Percentiles rank a stretch among this genome's conserved stretches.
These are phyloP conservation scores for Pisolithus thermaeus DNA, from an alignment of 1,284 basidiomycete genomes.

Conservation along the genomic window DNA sequence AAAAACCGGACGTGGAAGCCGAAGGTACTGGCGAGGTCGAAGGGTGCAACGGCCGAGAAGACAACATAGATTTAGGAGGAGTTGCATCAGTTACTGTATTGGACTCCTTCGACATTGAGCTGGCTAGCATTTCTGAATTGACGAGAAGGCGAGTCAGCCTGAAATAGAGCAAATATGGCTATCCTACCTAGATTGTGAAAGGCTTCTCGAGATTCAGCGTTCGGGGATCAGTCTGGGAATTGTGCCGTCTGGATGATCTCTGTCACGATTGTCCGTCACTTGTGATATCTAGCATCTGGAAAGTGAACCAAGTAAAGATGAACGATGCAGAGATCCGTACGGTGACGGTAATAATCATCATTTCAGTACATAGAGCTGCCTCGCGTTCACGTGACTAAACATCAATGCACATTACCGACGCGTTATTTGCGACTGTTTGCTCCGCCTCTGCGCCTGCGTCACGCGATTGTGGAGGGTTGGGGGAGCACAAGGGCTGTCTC, in stretches of 20 bases:
- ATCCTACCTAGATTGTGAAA: no score
- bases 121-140: no score
- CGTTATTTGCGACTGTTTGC: background rate
- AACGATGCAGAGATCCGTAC: no score
- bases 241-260: background rate
- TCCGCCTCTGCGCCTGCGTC: background rate
- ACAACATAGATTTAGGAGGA: slow-evolving; percentile 10
- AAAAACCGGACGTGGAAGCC: slow-evolving; percentile 1
- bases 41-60: background rate
- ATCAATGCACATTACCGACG: background rate
- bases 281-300: no score
- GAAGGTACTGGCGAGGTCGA: slow-evolving; percentile 5
- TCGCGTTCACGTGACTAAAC: background rate
- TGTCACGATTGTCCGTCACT: background rate
- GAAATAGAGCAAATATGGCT: no score
- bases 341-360: no score
- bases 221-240: no score
- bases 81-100: slow-evolving; percentile 17
- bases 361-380: background rate
- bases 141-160: no score
- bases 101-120: background rate
- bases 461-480: background rate
- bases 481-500: no score
- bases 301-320: no score
- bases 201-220: no score